A percentile compares a stretch with the other conserved stretches of the same genome.
phyloP scores from a whole-genome alignment of 2,329 filamentous ascomycete genomes.

The Diaporthe ampelina region DNA sequence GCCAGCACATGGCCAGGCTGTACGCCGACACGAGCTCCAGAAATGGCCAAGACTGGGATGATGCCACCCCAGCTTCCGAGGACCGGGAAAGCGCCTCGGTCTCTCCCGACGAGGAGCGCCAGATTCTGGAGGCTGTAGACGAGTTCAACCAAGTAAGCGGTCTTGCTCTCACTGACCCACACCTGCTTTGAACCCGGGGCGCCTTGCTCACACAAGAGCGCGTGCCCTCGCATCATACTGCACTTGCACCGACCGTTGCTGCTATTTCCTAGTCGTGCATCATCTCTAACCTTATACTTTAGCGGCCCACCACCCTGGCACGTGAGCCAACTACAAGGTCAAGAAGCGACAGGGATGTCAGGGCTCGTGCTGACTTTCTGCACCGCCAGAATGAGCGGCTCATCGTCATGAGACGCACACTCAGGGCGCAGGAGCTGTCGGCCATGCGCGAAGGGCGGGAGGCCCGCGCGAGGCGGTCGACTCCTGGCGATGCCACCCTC shows the following conservation, averaged over 20 bases:
- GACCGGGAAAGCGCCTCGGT: background rate
- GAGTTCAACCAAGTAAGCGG: conserved; percentile 39
- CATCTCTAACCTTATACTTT: conserved; percentile 30
- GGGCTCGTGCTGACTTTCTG: conserved; percentile 3
- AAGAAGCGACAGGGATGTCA: conserved; percentile 21
- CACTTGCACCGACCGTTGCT: background rate
- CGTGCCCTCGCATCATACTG: background rate
- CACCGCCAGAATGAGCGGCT: conserved; percentile 31
- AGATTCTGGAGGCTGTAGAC: conserved; percentile 2
- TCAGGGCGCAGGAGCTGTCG: conserved; percentile 28
- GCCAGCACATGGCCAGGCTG: conserved; percentile 40
- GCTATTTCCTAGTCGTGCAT: background rate
- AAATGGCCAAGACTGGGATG: conserved; percentile 23
- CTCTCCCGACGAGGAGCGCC: conserved; percentile 10
- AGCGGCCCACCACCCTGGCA: conserved; percentile 22
- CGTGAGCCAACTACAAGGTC: conserved; percentile 15
- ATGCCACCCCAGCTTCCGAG: background rate
- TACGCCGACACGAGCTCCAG: conserved; percentile 38
- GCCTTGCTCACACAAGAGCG: background rate
- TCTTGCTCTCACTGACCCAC: conserved; percentile 9
- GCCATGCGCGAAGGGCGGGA: conserved; percentile 33
- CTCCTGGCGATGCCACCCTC: conserved; percentile 23
- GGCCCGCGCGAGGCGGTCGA: conserved; percentile 9
- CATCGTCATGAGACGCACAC: conserved; percentile 23
- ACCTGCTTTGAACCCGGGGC: background rate